Base-by-base conservation (phyloP, 2,329 filamentous ascomycete species). In the Teratosphaeria zuluensis region DNA sequence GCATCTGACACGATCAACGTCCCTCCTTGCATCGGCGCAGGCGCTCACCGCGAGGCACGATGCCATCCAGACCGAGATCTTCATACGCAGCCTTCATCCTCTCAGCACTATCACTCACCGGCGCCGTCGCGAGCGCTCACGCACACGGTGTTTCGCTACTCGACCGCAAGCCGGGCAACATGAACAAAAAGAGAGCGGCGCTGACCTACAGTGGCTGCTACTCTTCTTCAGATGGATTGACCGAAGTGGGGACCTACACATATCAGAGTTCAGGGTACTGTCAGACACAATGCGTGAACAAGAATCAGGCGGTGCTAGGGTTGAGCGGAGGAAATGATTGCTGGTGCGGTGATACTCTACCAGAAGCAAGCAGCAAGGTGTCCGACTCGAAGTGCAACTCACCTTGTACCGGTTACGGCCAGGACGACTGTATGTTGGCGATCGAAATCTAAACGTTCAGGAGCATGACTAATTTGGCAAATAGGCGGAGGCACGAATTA, bases 291-390 rank as follows among this genome's bases (percentile, higher is more conserved):
- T 86, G 84, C 68, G 66, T 76, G 28, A 66, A 73, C 2, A 68
- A 73, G 0, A 67, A 76, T 7, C 78, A 80, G 38, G 64, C 79
- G 1, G 87, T 90, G 7, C 83, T 86, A 66, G 89, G 80, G 33
- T 75, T 89, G 52, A 82, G 80, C 7, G 78, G 80, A 19, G 82
- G 82, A 16, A 77, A 78, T 19, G 74, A 83, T 63, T 96, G 91
- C 75, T 89, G 79, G 68, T 95, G 91, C 68, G 91, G 90, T 60
- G 75, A 84, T 62, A 73, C 78, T 59, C 80, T 92, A 54, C 91
- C 91, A 0, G 77, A 84, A 16, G 67, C 76, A 46, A 75, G 75
- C 16, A 76, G 76, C 48, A 70, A 85, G 60, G 80, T 83, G 6
- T 75, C 80, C 52, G 80, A 86, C 68, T 70, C 70, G 7, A 74